Evolutionary conservation across 106 monocot genomes (phyloP).

Genomic region (Dendrobium chrysotoxum): DNA sequence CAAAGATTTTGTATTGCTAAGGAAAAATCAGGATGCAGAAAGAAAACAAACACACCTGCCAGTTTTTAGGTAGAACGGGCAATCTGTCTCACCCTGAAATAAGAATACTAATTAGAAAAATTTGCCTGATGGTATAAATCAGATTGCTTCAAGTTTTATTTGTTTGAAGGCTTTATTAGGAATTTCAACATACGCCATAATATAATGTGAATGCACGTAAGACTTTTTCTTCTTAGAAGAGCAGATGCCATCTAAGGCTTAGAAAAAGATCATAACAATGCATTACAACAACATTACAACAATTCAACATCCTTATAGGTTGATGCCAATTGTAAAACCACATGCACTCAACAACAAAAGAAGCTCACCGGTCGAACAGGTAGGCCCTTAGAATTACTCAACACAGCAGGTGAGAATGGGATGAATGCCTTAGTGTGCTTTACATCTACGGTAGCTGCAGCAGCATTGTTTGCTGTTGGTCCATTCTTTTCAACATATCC

Average conservation of each 20-base stretch:
- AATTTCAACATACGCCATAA: background rate
- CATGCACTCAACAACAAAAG: background rate
- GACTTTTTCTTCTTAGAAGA: background rate
- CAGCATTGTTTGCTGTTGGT: background rate
- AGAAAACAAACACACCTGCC: conserved; percentile 51
- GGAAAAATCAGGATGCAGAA: background rate
- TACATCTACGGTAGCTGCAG: conserved; percentile 7
- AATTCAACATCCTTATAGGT: background rate
- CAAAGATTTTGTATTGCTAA: background rate
- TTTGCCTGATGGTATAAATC: background rate
- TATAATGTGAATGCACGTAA: background rate
- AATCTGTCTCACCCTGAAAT: conserved; percentile 80
- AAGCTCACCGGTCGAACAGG: conserved; percentile 66
- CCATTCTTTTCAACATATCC: no score
- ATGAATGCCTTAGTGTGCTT: conserved; percentile 18
- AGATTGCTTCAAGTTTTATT: background rate
- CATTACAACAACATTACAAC: no score
- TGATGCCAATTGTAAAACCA: background rate
- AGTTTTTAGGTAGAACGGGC: conserved; percentile 94
- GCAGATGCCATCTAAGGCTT: no score
- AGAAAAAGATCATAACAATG: no score
- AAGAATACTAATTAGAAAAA: background rate
- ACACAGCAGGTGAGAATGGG: conserved; percentile 43
- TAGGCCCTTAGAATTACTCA: conserved; percentile 89
- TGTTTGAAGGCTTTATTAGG: background rate